These are phyloP conservation scores for Elasticomyces elasticus DNA, from an alignment of 495 filamentous ascomycete species.

Conservation along the genomic window DNA sequence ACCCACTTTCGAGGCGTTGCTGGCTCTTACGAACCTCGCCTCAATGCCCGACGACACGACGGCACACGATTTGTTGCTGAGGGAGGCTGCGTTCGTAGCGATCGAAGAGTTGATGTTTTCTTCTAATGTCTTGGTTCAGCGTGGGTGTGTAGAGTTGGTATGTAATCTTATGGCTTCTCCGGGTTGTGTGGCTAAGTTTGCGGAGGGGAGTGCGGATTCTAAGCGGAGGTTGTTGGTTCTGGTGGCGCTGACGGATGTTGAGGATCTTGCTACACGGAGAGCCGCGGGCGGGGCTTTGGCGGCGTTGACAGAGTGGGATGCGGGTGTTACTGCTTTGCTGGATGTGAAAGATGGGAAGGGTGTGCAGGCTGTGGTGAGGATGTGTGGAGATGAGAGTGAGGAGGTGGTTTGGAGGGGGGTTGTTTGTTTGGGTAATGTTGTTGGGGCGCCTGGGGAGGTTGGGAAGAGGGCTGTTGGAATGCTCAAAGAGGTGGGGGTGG, in stretches of 20 bases:
- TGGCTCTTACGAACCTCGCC: slow-evolving; percentile 89
- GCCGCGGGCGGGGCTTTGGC: slow-evolving; percentile 86
- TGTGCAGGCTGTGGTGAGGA: slow-evolving; percentile 54
- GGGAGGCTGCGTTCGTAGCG: slow-evolving; percentile 48
- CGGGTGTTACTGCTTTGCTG: slow-evolving; percentile 57
- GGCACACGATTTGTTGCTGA: slow-evolving; percentile 42
- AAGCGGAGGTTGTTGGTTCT: slow-evolving; percentile 67
- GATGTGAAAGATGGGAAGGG: slow-evolving; percentile 38
- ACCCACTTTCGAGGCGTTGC: slow-evolving; percentile 76
- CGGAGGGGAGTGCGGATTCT: slow-evolving; percentile 56
- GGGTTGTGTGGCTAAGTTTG: slow-evolving; percentile 64
- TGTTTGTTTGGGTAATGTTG: slow-evolving; percentile 61
- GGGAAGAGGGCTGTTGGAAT: slow-evolving; percentile 26
- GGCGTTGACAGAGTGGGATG: slow-evolving; percentile 67
- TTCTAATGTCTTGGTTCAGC: slow-evolving; percentile 62
- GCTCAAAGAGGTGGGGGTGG: slow-evolving; percentile 21
- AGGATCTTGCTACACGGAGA: slow-evolving; percentile 66
- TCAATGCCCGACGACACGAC: slow-evolving; percentile 47
- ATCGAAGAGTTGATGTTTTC: slow-evolving; percentile 78
- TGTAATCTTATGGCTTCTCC: slow-evolving; percentile 82
- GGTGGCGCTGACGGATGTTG: slow-evolving; percentile 74
- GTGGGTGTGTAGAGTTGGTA: slow-evolving; percentile 76
- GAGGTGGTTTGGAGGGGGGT: slow-evolving; percentile 68
- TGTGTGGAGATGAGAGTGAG: slow-evolving; percentile 68
- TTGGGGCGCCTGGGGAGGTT: slow-evolving; percentile 41